Evolutionary conservation across 202 grass and related monocot genomes (phyloP), one percentile per base, ranked within the genome.

Genomic region (Eragrostis tef): DNA sequence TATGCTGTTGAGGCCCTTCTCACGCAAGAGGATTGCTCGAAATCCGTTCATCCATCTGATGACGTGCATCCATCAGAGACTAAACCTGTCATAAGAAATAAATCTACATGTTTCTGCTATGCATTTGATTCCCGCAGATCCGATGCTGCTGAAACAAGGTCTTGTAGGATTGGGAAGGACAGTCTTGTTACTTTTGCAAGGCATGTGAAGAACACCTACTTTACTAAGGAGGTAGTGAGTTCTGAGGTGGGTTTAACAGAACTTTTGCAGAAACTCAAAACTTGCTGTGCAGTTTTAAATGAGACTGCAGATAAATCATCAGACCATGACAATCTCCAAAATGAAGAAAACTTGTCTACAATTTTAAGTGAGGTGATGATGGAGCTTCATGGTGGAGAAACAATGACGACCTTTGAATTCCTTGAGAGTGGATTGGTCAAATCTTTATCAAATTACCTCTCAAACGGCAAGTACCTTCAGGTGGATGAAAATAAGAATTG

Each of bases 321-420:
- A 61, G 71, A 80, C 17, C 67, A 75, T 70, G 82, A 77, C 15
- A 76, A 80, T 78, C 5, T 80, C 34, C 84, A 86, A 73, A 91
- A 87, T 77, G 93, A 91, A 91, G 89, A 99, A 64, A 73, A 90
- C 64, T 71, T 96, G 61, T 88, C 90, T 78, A 80, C 86, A 73
- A 89, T 95, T 88, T 88, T 99, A 80, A 80, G 79, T 68, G 89
- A 99, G 87, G 83, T 99, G 42, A 93, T 98, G 90, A 96, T 85
- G 88, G 96, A 99, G 61, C 93, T 95, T 83, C 90, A 76, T 79
- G 88, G 85, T 65, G 93, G 89, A 54, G 91, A 99, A 71, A 88
- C 90, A 60, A 92, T 99, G 96, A 96, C 96, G 25, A 99, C 92
- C 61, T 99, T 99, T 87, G 96, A 99, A 87, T 99, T 99, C 43